Percentiles rank a stretch among this genome's conserved stretches.
Conservation (phyloP, 768 basidiomycete genomes). For the Chiua virens region DNA sequence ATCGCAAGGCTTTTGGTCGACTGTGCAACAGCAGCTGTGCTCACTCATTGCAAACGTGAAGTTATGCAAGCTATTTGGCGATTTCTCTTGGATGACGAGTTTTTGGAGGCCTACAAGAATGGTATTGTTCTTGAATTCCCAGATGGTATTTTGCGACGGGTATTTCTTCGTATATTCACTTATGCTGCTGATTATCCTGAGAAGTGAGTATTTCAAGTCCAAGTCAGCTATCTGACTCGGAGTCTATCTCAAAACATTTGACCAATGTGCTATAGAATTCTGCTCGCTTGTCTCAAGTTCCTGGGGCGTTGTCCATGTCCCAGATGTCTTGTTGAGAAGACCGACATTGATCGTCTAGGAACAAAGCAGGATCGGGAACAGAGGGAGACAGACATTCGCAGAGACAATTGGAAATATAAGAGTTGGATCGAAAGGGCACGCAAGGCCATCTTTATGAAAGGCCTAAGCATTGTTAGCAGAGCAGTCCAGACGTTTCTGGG, state of each 20-base stretch:
- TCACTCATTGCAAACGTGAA: conserved; percentile 22
- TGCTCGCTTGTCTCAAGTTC: conserved; percentile 20
- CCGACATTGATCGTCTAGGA: background rate
- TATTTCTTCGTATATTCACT: conserved; percentile 29
- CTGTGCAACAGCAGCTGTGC: background rate
- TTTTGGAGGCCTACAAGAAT: conserved; percentile 22
- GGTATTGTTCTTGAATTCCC: conserved; percentile 20
- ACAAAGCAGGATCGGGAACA: no score
- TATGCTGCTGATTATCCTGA: conserved; percentile 32
- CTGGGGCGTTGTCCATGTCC: conserved; percentile 23
- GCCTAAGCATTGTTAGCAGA: no score
- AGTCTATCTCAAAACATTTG: no score
- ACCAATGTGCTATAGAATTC: no score
- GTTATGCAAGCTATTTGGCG: conserved; percentile 25
- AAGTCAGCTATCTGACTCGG: no score
- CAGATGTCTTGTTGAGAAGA: conserved; percentile 13
- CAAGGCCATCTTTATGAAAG: no score
- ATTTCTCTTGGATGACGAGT: conserved; percentile 23
- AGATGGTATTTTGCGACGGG: conserved; percentile 14
- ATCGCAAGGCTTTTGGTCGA: background rate
- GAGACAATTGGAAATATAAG: no score
- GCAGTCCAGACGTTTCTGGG: no score
- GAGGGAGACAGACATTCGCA: no score
- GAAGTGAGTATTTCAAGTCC: conserved; percentile 33
- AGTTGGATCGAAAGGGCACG: no score